A percentile compares a stretch with the other conserved stretches of the same genome.
phyloP scores from a whole-genome alignment of 2,329 filamentous ascomycete species.

The Fusarium sp. region DNA sequence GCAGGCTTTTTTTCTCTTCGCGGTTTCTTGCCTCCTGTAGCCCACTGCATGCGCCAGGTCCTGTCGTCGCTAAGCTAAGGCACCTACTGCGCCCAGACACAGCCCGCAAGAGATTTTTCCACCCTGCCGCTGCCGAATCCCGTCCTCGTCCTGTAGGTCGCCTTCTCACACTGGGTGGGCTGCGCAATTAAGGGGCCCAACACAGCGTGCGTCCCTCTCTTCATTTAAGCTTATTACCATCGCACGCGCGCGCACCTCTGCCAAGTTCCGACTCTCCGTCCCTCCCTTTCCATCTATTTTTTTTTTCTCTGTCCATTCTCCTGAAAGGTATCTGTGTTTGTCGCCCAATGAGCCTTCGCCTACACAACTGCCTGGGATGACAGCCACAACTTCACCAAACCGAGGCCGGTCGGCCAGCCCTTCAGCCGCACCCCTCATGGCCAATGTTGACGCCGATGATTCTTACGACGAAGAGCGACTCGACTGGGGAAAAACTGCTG shows the following conservation, averaged over 20 bases:
- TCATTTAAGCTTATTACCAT: conserved; percentile 3
- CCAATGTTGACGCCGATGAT: conserved; percentile 12
- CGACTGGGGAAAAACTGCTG: conserved; percentile 23
- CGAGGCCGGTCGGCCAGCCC: conserved; percentile 3
- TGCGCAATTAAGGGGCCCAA: conserved; percentile 1
- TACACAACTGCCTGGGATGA: not conserved
- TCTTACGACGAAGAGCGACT: conserved; percentile 43
- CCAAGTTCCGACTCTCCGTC: conserved; percentile 3
- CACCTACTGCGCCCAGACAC: not conserved
- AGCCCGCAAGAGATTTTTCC: not conserved
- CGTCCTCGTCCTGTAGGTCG: not conserved
- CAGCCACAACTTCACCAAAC: conserved; percentile 8
- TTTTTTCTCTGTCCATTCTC: not conserved
- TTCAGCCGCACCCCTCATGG: not conserved
- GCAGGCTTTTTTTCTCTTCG: not conserved
- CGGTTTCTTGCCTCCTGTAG: not conserved
- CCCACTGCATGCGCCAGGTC: not conserved
- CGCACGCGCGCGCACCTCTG: not conserved
- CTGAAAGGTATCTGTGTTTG: not conserved
- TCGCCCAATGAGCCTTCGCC: not conserved
- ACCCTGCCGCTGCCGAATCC: not conserved
- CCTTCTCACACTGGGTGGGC: not conserved
- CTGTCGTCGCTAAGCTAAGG: no score
- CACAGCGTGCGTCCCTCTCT: not conserved
- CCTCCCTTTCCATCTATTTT: not conserved